Conservation (phyloP, 495 filamentous ascomycete species). For the Talaromyces ruber region DNA sequence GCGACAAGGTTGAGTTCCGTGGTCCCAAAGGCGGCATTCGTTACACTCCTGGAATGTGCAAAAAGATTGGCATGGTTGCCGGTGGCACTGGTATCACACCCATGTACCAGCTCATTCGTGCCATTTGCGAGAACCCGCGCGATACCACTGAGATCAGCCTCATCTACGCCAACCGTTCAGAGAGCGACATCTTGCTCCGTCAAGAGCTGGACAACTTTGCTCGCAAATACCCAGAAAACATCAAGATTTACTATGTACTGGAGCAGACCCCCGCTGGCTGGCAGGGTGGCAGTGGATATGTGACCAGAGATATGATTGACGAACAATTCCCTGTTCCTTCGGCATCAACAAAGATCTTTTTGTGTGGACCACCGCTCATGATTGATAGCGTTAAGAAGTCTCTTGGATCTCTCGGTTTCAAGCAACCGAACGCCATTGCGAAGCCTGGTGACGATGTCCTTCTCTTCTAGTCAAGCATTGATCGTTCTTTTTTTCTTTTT, state of each 20-base stretch:
- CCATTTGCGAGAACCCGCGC: slow-evolving; percentile 90
- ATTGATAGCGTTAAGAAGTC: slow-evolving; percentile 8
- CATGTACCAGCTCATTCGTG: slow-evolving; percentile 75
- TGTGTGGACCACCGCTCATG: slow-evolving; percentile 82
- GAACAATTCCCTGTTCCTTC: slow-evolving; percentile 80
- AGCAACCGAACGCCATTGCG: slow-evolving; percentile 8
- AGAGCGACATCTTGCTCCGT: slow-evolving; percentile 84
- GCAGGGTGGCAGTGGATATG: slow-evolving; percentile 64
- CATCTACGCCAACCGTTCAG: slow-evolving; percentile 76
- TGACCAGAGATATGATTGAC: slow-evolving; percentile 84
- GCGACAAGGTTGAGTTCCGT: slow-evolving; percentile 80
- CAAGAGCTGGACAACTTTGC: slow-evolving; percentile 71
- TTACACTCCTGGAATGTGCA: slow-evolving; percentile 87
- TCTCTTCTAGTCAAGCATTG: slow-evolving; percentile 2
- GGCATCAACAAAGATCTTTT: slow-evolving; percentile 86
- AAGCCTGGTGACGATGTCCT: slow-evolving; percentile 12
- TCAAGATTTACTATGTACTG: slow-evolving; percentile 82
- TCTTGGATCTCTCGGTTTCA: slow-evolving; percentile 10
- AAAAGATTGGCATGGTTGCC: slow-evolving; percentile 81
- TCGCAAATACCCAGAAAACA: slow-evolving; percentile 83
- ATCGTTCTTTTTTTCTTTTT: no score
- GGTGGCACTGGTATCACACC: slow-evolving; percentile 96
- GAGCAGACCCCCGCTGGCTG: slow-evolving; percentile 76
- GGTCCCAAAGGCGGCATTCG: slow-evolving; percentile 90
- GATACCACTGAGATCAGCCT: slow-evolving; percentile 95